phyloP scores from a whole-genome alignment of 2,329 filamentous ascomycete genomes.

The Trichoderma arundinaceum region DNA sequence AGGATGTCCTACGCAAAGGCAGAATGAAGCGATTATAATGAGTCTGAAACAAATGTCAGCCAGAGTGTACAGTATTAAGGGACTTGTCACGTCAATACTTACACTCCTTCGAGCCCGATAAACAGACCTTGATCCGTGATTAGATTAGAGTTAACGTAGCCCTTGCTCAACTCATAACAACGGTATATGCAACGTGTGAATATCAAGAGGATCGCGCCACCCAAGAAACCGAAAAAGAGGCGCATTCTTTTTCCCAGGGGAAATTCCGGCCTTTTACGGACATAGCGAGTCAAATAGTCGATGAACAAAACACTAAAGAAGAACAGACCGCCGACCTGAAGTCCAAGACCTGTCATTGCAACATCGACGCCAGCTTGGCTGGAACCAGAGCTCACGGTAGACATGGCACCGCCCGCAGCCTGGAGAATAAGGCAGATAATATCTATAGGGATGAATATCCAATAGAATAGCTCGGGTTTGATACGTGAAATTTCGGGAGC shows the following conservation, averaged over 20 bases:
- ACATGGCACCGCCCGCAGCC: slow-evolving; percentile 60
- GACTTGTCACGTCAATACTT: slow-evolving; percentile 32
- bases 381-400: slow-evolving; percentile 51
- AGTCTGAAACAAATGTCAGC: slow-evolving; percentile 39
- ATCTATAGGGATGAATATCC: slow-evolving; percentile 59
- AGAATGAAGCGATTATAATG: slow-evolving; percentile 45
- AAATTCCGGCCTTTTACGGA: slow-evolving; percentile 35
- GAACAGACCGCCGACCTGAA: slow-evolving; percentile 62
- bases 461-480: slow-evolving; percentile 50
- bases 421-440: slow-evolving; percentile 61
- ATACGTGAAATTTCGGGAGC: slow-evolving; percentile 49
- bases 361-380: slow-evolving; percentile 50
- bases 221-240: slow-evolving; percentile 59
- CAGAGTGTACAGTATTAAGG: background rate
- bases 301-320: slow-evolving; percentile 56
- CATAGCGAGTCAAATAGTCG: slow-evolving; percentile 55
- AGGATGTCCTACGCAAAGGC: slow-evolving; percentile 48
- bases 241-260: slow-evolving; percentile 38
- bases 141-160: slow-evolving; percentile 60
- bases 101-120: slow-evolving; percentile 60
- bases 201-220: slow-evolving; percentile 62
- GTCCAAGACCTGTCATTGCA: slow-evolving; percentile 58
- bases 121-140: slow-evolving; percentile 59
- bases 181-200: slow-evolving; percentile 67
- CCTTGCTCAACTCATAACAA: slow-evolving; percentile 67